Evolutionary conservation across 75 land plant genomes (phyloP).

Genomic region (Selaginella moellendorffii): DNA sequence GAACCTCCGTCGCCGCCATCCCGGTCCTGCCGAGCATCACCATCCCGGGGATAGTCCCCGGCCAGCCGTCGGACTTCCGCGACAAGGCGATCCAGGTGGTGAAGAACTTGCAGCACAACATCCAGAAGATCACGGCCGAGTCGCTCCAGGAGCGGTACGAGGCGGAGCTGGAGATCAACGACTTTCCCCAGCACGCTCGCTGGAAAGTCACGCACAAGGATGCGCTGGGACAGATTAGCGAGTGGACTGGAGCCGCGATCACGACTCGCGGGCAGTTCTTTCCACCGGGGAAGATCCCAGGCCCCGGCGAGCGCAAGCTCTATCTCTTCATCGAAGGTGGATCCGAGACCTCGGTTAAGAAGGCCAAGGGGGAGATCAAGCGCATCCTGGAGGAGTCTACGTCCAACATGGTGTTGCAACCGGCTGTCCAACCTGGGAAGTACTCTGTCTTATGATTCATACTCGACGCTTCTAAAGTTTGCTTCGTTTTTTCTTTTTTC

Average conservation of each 20-base stretch:
- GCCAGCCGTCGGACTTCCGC: not conserved
- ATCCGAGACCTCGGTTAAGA: slow-evolving; percentile 80
- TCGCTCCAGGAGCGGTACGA: slow-evolving; percentile 94
- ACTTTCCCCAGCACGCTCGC: slow-evolving; percentile 95
- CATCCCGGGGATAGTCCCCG: no score
- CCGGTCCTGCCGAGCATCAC: no score
- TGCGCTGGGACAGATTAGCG: slow-evolving; percentile 92
- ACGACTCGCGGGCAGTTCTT: slow-evolving; percentile 86
- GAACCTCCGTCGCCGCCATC: no score
- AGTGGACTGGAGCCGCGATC: slow-evolving; percentile 95
- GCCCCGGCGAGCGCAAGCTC: slow-evolving; percentile 79
- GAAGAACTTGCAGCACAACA: slow-evolving; percentile 74
- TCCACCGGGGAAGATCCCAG: slow-evolving; percentile 73
- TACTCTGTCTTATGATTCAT: slow-evolving; percentile 59
- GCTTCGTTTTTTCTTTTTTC: no score
- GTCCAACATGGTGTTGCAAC: slow-evolving; percentile 49
- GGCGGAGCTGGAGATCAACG: slow-evolving; percentile 93
- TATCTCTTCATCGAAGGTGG: slow-evolving; percentile 95
- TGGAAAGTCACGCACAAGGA: slow-evolving; percentile 98
- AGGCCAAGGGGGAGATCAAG: slow-evolving; percentile 81
- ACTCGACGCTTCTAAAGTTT: no score
- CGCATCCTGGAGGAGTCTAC: slow-evolving; percentile 77
- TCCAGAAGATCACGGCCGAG: slow-evolving; percentile 79
- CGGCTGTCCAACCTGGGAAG: slow-evolving; percentile 81
- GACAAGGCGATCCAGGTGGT: not conserved